These are phyloP conservation scores for Luvunga scandens DNA, from an alignment of 345 rosid genomes.

Conservation along the genomic window DNA sequence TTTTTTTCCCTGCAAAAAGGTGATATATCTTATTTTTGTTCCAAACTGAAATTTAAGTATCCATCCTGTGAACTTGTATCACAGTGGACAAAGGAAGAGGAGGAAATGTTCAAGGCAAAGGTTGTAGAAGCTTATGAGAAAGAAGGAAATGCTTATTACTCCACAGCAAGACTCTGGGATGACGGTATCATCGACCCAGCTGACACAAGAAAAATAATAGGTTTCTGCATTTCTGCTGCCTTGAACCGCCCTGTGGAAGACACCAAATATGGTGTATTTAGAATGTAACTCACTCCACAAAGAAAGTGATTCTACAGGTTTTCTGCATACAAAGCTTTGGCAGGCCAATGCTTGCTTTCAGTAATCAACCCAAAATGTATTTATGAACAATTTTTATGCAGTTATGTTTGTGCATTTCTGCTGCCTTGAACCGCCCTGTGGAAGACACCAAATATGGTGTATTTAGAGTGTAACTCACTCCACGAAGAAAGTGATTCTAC, in stretches of 20 bases:
- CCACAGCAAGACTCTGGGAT: slow-evolving; percentile 94
- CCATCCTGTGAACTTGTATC: slow-evolving; percentile 3
- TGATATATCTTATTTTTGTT: not conserved
- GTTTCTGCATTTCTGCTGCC: slow-evolving; percentile 73
- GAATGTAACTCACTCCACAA: slow-evolving; percentile 50
- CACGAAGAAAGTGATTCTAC: not conserved
- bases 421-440: slow-evolving; percentile 49
- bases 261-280: slow-evolving; percentile 80
- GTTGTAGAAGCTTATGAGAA: slow-evolving; percentile 76
- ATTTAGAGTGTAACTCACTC: slow-evolving; percentile 66
- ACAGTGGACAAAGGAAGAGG: slow-evolving; percentile 83
- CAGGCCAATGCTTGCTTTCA: not conserved
- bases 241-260: slow-evolving; percentile 54
- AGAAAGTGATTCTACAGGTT: not conserved
- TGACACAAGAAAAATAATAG: slow-evolving; percentile 69
- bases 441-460: slow-evolving; percentile 83
- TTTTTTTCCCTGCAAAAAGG: not conserved
- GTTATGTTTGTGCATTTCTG: slow-evolving; percentile 61
- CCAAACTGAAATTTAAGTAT: not conserved
- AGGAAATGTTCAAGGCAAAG: slow-evolving; percentile 64
- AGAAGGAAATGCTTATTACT: slow-evolving; percentile 81
- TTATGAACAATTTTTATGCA: too few species aligned
- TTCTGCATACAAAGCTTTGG: not conserved
- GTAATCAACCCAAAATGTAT: not conserved
- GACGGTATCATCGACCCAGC: slow-evolving; percentile 95